A percentile compares a stretch with the other conserved stretches of the same genome.
phyloP scores from a whole-genome alignment of 257 asterid species.

The Fraxinus anomala region DNA sequence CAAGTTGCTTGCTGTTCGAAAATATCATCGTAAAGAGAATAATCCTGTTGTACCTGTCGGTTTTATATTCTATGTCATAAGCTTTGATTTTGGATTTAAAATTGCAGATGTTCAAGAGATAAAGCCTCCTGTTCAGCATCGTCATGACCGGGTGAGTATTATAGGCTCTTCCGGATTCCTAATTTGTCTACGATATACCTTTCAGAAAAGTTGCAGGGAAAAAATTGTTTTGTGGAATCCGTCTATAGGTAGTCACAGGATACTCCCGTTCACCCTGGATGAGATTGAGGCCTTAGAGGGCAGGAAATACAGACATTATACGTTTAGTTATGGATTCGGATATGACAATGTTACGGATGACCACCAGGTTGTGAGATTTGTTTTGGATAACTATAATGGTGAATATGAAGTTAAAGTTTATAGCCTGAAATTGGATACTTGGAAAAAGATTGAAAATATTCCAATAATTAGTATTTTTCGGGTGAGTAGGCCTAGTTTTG shows the following conservation, averaged over 20 bases:
- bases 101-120: background rate
- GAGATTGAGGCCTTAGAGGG: background rate
- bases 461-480: background rate
- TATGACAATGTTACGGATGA: background rate
- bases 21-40: background rate
- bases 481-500: background rate
- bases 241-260: background rate
- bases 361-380: background rate
- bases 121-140: background rate
- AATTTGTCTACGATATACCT: background rate
- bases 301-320: background rate
- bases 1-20: background rate
- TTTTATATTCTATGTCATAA: background rate
- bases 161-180: background rate
- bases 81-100: background rate
- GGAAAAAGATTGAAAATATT: background rate
- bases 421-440: background rate
- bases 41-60: background rate
- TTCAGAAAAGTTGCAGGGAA: background rate
- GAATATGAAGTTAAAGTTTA: background rate
- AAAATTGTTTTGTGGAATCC: conserved; percentile 18
- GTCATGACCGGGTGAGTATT: background rate
- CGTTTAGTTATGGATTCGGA: background rate
- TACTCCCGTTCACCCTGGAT: background rate
- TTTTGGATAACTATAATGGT: background rate